Evolutionary conservation across 228 moss, liverwort and hornwort species (phyloP).

Genomic region (Sphagnum magellanicum): DNA sequence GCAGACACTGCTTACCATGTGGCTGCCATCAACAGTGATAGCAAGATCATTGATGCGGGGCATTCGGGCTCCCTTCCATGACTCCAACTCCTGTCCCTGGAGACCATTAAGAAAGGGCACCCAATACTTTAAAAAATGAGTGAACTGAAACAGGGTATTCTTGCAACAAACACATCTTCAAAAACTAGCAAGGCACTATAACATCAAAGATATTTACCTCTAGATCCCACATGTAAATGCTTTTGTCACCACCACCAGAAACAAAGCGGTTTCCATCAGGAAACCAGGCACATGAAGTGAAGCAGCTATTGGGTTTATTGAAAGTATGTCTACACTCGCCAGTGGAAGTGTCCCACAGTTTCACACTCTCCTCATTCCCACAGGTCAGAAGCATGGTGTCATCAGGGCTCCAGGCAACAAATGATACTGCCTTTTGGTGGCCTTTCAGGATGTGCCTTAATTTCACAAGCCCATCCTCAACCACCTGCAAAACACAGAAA

Average conservation of each 20-base stretch:
- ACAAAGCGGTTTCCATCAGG: slow-evolving; percentile 93
- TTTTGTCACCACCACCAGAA: slow-evolving; percentile 95
- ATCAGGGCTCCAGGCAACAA: slow-evolving; percentile 99
- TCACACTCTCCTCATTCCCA: slow-evolving; percentile 91
- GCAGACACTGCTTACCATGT: slow-evolving; percentile 40
- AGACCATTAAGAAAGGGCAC: no score
- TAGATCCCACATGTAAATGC: slow-evolving; percentile 96
- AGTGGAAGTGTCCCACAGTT: slow-evolving; percentile 84
- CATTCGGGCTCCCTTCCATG: slow-evolving; percentile 95
- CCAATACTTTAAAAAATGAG: no score
- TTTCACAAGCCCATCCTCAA: slow-evolving; percentile 60
- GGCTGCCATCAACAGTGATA: slow-evolving; percentile 86
- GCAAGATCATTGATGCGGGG: slow-evolving; percentile 95
- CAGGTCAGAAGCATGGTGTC: slow-evolving; percentile 93
- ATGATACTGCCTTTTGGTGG: slow-evolving; percentile 85
- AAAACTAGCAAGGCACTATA: no score
- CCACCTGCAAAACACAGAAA: slow-evolving; percentile 48
- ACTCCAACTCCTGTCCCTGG: slow-evolving; percentile 85
- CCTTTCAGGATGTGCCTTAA: slow-evolving; percentile 72
- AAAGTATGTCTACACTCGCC: slow-evolving; percentile 95
- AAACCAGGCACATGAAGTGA: slow-evolving; percentile 98
- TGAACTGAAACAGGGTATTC: no score
- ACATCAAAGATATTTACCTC: slow-evolving; percentile 28
- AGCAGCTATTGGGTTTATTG: slow-evolving; percentile 73
- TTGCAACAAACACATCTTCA: no score